Conservation (phyloP, 306 rosid genomes). For the Prunus mira region DNA sequence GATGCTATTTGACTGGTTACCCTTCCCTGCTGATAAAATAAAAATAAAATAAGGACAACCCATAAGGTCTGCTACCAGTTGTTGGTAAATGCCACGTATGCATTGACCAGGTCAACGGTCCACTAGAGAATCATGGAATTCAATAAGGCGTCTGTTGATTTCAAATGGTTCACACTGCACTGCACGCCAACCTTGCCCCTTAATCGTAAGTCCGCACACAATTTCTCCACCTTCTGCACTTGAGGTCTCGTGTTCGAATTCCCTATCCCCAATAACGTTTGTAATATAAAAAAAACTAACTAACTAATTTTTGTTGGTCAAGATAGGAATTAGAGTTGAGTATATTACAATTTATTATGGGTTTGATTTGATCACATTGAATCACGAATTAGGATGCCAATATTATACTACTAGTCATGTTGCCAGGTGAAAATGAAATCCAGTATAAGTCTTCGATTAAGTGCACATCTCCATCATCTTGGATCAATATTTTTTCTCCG, state of each 20-base stretch:
- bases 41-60: not conserved
- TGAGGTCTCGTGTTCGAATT: too few relatives aligned
- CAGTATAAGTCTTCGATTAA: not conserved
- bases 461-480: slow-evolving; percentile 9
- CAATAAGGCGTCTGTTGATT: not conserved
- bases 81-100: not conserved
- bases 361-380: too few relatives aligned
- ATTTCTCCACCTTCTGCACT: not conserved
- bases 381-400: too few relatives aligned
- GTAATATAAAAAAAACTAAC: too few relatives aligned
- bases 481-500: not conserved
- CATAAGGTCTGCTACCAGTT: not conserved
- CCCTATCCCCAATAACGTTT: too few relatives aligned
- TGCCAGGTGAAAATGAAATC: not conserved
- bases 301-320: too few relatives aligned
- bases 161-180: not conserved
- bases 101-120: not conserved
- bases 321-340: too few relatives aligned
- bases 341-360: too few relatives aligned
- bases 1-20: not conserved
- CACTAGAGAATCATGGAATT: not conserved
- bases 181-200: not conserved
- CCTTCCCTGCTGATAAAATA: not conserved
- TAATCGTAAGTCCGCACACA: not conserved
- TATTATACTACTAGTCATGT: too few relatives aligned